Percentiles rank a stretch among this genome's conserved stretches.
Evolutionary conservation across 495 filamentous ascomycete species (phyloP).

Genomic region (Hypoxylon cercidicola): DNA sequence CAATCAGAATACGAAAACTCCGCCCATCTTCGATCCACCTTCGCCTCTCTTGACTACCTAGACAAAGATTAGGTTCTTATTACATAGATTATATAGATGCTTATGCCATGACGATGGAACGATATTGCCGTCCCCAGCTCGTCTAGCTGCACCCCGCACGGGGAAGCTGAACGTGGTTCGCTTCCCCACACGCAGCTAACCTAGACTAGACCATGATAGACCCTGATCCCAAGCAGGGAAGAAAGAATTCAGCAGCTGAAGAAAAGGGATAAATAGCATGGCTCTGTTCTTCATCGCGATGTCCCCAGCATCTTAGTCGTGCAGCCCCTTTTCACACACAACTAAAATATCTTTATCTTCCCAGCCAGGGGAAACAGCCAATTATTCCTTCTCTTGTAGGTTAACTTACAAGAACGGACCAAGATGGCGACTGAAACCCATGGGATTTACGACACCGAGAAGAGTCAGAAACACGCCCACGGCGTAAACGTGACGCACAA

Average conservation of each 20-base stretch:
- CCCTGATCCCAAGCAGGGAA: constrained; percentile 1
- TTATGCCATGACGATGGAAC: constrained; percentile 11
- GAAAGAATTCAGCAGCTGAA: not conserved
- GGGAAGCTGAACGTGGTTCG: not conserved
- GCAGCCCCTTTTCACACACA: not conserved
- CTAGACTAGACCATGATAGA: constrained; percentile 12
- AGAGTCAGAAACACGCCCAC: constrained; percentile 12
- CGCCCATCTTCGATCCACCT: not conserved
- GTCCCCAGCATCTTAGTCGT: not conserved
- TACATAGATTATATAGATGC: not conserved
- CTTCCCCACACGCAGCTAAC: constrained; percentile 30
- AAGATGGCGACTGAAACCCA: constrained; percentile 28
- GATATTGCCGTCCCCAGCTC: constrained; percentile 15
- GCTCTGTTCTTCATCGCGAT: constrained; percentile 1
- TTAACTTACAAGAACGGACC: not conserved
- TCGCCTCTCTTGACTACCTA: constrained; percentile 1
- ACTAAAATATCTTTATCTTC: not conserved
- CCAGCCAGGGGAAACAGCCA: not conserved
- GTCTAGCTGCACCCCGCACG: constrained; percentile 31
- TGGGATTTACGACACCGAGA: constrained; percentile 10
- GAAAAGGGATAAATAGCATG: constrained; percentile 25
- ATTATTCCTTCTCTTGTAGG: constrained; percentile 1
- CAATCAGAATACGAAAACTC: constrained; percentile 24
- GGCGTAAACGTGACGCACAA: constrained; percentile 19
- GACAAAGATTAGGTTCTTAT: not conserved